phyloP scores from a whole-genome alignment of 2,329 filamentous ascomycete species.

The Falciphora oryzae region DNA sequence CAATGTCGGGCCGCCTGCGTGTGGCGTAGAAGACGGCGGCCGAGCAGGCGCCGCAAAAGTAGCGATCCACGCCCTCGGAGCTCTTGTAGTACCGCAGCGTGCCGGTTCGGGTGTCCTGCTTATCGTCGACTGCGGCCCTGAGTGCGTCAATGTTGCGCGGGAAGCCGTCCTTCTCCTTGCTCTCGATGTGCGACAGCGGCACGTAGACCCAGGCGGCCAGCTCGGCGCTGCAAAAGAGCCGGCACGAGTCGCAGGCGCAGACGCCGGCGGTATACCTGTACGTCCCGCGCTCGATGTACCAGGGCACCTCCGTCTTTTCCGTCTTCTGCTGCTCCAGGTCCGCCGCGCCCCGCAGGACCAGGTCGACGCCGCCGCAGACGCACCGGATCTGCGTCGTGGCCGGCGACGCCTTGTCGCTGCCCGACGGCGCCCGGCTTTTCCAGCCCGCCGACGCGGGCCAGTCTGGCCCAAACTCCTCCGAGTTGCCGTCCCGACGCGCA shows the following conservation, averaged over 20 bases:
- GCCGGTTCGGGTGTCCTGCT: too few species aligned
- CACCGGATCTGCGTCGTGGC: background rate
- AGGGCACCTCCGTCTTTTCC: background rate
- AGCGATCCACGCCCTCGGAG: constrained; percentile 1
- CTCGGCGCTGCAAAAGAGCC: background rate
- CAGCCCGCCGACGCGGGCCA: background rate
- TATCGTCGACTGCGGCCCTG: constrained; percentile 3
- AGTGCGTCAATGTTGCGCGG: background rate
- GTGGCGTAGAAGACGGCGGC: background rate
- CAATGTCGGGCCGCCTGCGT: background rate
- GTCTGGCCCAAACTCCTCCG: background rate
- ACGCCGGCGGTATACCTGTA: background rate
- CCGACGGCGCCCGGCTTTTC: background rate
- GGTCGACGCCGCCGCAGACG: background rate
- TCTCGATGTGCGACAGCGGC: constrained; percentile 5
- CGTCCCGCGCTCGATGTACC: background rate
- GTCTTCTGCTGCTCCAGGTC: background rate
- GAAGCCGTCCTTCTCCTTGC: background rate
- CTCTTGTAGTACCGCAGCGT: constrained; percentile 4
- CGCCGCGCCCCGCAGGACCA: background rate
- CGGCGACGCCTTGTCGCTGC: background rate
- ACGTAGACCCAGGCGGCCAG: background rate
- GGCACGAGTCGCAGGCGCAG: constrained; percentile 1
- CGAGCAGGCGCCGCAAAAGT: constrained; percentile 3
- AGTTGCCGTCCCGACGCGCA: background rate